phyloP scores from a whole-genome alignment of 345 rosid genomes.

The Kernera saxatilis region DNA sequence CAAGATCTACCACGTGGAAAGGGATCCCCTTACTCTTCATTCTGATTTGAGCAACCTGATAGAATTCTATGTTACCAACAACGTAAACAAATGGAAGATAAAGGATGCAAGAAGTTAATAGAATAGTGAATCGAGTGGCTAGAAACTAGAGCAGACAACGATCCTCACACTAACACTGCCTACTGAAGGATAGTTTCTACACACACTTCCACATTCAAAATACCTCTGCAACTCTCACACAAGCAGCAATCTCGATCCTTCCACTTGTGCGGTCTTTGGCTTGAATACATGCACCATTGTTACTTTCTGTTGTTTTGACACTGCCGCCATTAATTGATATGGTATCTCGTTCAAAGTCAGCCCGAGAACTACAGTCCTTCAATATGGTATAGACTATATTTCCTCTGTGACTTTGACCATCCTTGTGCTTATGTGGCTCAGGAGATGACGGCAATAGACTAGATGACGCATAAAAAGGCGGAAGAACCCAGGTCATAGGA shows the following conservation, averaged over 20 bases:
- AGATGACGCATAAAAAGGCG: conserved; percentile 75
- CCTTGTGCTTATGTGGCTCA: conserved; percentile 46
- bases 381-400: conserved; percentile 57
- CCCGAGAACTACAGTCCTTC: conserved; percentile 47
- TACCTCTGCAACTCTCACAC: conserved; percentile 94
- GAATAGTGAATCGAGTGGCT: neutral
- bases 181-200: neutral
- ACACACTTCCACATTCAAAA: neutral
- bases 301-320: conserved; percentile 61
- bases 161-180: neutral
- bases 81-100: neutral
- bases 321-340: conserved; percentile 58
- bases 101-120: neutral
- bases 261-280: conserved; percentile 82
- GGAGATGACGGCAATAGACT: conserved; percentile 52
- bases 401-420: conserved; percentile 59
- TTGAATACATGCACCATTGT: conserved; percentile 76
- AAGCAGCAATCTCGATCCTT: conserved; percentile 77
- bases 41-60: conserved; percentile 88
- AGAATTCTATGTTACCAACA: conserved; percentile 14
- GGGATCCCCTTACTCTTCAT: conserved; percentile 43
- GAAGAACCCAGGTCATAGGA: conserved; percentile 87
- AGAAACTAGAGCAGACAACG: neutral
- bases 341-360: conserved; percentile 41
- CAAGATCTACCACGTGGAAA: conserved; percentile 48